These are phyloP conservation scores for Sideroxylon spinosum DNA, from an alignment of 179 eudicot genomes.

Conservation along the genomic window DNA sequence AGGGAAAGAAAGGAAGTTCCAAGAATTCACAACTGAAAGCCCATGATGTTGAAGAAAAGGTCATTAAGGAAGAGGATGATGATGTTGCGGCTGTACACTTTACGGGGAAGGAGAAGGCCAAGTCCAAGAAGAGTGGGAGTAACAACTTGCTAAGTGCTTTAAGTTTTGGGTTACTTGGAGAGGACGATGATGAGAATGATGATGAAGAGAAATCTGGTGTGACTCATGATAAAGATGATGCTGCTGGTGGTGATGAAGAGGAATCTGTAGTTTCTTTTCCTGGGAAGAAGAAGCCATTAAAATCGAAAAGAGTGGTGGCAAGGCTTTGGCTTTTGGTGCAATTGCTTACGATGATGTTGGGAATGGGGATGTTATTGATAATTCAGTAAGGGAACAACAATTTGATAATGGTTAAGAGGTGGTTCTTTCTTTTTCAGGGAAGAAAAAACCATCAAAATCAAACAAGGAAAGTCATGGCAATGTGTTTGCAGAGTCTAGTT, in stretches of 20 bases:
- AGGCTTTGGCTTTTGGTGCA: slow-evolving; percentile 39
- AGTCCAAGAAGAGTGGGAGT: slow-evolving; percentile 40
- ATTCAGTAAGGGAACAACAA: slow-evolving; percentile 21
- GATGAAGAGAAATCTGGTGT: slow-evolving; percentile 13
- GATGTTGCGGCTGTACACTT: slow-evolving; percentile 32
- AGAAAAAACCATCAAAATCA: slow-evolving; percentile 54
- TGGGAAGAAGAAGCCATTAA: slow-evolving; percentile 58
- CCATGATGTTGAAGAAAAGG: slow-evolving; percentile 41
- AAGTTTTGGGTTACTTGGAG: slow-evolving; percentile 55
- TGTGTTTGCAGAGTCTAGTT: slow-evolving; percentile 24
- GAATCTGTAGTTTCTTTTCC: slow-evolving; percentile 35
- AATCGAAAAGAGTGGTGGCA: slow-evolving; percentile 34
- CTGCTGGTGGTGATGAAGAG: slow-evolving; percentile 39
- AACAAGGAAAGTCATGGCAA: slow-evolving; percentile 30
- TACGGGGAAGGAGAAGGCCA: slow-evolving; percentile 55
- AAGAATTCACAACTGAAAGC: slow-evolving; percentile 41
- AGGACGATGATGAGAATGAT: slow-evolving; percentile 33
- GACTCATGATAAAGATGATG: slow-evolving; percentile 33
- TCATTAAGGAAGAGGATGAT: slow-evolving; percentile 33
- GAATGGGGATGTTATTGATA: slow-evolving; percentile 26
- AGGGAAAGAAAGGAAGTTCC: slow-evolving; percentile 60
- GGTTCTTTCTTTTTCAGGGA: slow-evolving; percentile 46
- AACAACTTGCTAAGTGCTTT: slow-evolving; percentile 28
- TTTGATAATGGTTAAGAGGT: slow-evolving; percentile 40
- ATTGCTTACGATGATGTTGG: slow-evolving; percentile 39